Base-by-base conservation (phyloP, 2,329 filamentous ascomycete genomes). In the Passalora sequoiae region DNA sequence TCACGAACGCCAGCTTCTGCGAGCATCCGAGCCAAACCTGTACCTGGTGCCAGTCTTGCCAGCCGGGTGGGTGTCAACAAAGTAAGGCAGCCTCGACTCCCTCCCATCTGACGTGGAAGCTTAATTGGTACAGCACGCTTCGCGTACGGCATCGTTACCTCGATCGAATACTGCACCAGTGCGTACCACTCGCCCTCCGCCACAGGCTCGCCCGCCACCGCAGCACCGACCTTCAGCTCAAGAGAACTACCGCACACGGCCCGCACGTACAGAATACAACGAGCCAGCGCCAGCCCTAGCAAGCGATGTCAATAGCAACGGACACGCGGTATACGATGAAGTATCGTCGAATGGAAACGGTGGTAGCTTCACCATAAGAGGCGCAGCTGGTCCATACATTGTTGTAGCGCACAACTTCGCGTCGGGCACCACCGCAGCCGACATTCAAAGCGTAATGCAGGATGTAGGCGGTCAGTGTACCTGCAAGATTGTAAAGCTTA, bases 391-490 rank as follows among this genome's bases (percentile, higher is more conserved):
- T 0, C 84, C 84, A 1, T 86, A 78, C 56, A 76, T 78, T 13
- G 77, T 92, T 17, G 76, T 87, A 61, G 85, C 83, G 2, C 83
- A 86, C 65, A 92, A 92, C 70, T 88, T 92, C 61, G 86, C 86
- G 9, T 79, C 79, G 2, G 86, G 86, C 27, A 92, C 86, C 1
- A 89, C 86, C 5, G 83, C 83, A 1, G 84, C 83, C 21, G 86
- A 92, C 59, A 87, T 92, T 47, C 84, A 89, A 69, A 85, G 82
- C 56, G 86, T 86, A 44, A 81, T 92, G 79, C 41, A 46, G 16
- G 51, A 50, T 41, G 69, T 86, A n/a, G 84, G 83, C 28, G 76
- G 76, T 22, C 72, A 81, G 48, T 75, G 88, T 57, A 60, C 76
- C 17, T 91, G 86, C 67, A 76, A 73, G 25, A 68, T 92, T 28